Conservation (phyloP, 495 filamentous ascomycete species). For the Neurospora cerealis region DNA sequence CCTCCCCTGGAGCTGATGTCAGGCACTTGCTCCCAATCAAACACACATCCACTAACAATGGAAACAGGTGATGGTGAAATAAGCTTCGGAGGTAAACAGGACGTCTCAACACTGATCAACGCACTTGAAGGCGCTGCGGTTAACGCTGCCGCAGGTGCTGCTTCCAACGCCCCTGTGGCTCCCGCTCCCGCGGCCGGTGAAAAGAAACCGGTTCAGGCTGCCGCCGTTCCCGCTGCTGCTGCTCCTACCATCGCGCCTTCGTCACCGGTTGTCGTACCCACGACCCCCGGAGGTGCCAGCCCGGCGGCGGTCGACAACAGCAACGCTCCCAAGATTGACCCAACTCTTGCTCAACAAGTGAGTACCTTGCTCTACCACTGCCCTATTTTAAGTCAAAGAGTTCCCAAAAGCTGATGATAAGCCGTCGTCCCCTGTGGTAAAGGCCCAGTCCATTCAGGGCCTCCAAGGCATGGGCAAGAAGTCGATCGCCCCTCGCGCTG, state of each 20-base stretch:
- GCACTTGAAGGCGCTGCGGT: slow-evolving; percentile 41
- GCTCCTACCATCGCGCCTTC: slow-evolving; percentile 2
- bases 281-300: slow-evolving; percentile 7
- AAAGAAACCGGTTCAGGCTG: slow-evolving; percentile 2
- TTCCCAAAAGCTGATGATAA: slow-evolving; percentile 2
- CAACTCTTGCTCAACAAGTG: slow-evolving; percentile 28
- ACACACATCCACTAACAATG: slow-evolving; percentile 8
- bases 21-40: too few relatives aligned
- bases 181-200: slow-evolving; percentile 1
- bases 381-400: background rate
- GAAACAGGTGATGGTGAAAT: slow-evolving; percentile 55
- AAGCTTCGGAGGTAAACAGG: slow-evolving; percentile 44
- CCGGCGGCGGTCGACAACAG: slow-evolving; percentile 13
- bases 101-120: slow-evolving; percentile 39
- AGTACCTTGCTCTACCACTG: background rate
- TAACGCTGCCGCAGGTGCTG: slow-evolving; percentile 26
- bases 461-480: slow-evolving; percentile 42
- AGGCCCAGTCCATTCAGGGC: slow-evolving; percentile 29
- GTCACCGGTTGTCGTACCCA: background rate
- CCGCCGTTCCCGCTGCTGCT: slow-evolving; percentile 10
- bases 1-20: too few relatives aligned
- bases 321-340: slow-evolving; percentile 12
- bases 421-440: background rate
- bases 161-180: slow-evolving; percentile 7
- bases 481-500: slow-evolving; percentile 29